Evolutionary conservation across 768 basidiomycete species (phyloP), one percentile per base, ranked within the genome.

Genomic region (Macrocybe gigantea): DNA sequence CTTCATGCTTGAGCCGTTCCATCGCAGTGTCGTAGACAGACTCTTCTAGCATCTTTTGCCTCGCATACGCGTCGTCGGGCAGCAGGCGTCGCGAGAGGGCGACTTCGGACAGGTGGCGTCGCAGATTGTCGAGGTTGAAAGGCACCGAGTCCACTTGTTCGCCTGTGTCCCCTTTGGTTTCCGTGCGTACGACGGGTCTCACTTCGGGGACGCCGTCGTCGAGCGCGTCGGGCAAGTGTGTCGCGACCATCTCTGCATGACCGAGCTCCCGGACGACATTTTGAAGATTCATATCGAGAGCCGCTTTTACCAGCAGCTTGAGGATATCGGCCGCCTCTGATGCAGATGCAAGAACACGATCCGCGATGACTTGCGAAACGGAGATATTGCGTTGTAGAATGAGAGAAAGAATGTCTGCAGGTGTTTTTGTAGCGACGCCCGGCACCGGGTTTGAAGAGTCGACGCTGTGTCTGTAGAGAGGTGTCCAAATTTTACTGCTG

Each of bases 1-100:
- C 66, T 56, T 90, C 79, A 47, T 82, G 78, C 60, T 77, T 73
- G 50, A 88, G 70, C 7, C 87, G 80, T 55, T 82, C 78, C 2
- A 80, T 72, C 0, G 92, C 91, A 33, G 89, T 82, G 22, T 92
- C 88, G 62, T 90, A 91, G 4, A 87, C 89, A 2, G 89, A 88
- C 38, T 85, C 79, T 64, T 95, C 93, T 4, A 94, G 77, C 6
- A 90, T 71, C 52, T 82, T 82, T 62, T 95, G 92, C 1, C 92
- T 86, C 1, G 80, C 71, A 11, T 77, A 67, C n/a, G 82, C 62
- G 54, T 92, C 86, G 48, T 82, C 78, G 0, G 80, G 72, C 38
- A 88, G 72, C 5, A 86, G 70, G 2, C 76, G 73, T 33, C 83
- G 79, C 2, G 84, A 80, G 45, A 85, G 72, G 6, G 72, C 65